phyloP scores from a whole-genome alignment of 2,329 filamentous ascomycete species.

The Ophiosphaerella narmari region DNA sequence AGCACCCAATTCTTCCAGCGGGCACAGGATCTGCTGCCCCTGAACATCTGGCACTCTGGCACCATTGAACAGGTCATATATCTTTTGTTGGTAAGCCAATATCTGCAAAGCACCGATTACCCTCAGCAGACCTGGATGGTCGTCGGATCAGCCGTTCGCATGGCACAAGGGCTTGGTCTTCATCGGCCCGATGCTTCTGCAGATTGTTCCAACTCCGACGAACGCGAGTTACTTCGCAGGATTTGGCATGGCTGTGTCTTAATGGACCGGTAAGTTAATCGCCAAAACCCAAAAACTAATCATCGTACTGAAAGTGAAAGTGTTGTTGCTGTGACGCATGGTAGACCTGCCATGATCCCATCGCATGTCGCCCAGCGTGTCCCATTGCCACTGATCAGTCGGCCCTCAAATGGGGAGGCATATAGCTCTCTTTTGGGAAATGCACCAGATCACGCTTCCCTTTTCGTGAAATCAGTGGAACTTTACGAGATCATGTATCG shows the following conservation, averaged over 20 bases:
- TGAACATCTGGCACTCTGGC: constrained; percentile 13
- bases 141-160: constrained; percentile 29
- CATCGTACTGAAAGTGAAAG: neutral
- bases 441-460: neutral
- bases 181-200: constrained; percentile 15
- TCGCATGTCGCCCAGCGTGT: neutral
- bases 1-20: constrained; percentile 15
- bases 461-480: neutral
- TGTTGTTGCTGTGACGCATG: constrained; percentile 17
- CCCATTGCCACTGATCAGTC: neutral
- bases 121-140: constrained; percentile 28
- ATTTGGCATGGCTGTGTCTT: constrained; percentile 16
- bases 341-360: constrained; percentile 13
- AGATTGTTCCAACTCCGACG: constrained; percentile 6
- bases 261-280: constrained; percentile 11
- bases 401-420: neutral
- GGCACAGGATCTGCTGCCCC: constrained; percentile 10
- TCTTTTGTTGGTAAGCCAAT: constrained; percentile 28
- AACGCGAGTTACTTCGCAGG: constrained; percentile 14
- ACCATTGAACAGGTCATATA: constrained; percentile 26
- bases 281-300: neutral
- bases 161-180: constrained; percentile 31
- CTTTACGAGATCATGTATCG: neutral
- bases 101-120: constrained; percentile 29
- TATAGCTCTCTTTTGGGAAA: neutral